These are phyloP conservation scores for Penicillium sp. DNA, from an alignment of 2,329 filamentous ascomycete genomes.

Conservation along the genomic window DNA sequence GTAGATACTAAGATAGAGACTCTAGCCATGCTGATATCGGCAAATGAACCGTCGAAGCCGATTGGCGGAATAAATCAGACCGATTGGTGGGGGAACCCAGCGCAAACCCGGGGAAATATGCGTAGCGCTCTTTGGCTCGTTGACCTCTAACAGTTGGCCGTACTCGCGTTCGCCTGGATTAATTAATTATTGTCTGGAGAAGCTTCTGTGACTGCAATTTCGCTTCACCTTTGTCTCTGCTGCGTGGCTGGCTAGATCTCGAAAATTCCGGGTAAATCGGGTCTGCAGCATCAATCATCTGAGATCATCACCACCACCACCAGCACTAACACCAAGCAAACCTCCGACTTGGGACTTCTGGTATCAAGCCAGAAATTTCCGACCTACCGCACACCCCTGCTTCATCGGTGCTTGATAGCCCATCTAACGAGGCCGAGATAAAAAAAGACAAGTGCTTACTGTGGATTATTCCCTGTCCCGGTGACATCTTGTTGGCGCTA, in stretches of 20 bases:
- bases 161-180: neutral
- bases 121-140: no score
- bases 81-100: slow-evolving; percentile 7
- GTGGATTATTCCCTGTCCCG: neutral
- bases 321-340: no score
- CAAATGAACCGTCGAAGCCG: neutral
- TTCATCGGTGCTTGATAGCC: neutral
- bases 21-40: neutral
- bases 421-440: neutral
- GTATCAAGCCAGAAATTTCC: neutral
- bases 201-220: neutral
- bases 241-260: neutral
- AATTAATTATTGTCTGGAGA: no score
- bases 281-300: neutral
- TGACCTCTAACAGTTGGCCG: neutral
- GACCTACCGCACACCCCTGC: neutral
- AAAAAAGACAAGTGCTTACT: neutral
- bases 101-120: slow-evolving; percentile 8
- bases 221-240: neutral
- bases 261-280: neutral
- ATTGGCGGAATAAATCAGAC: slow-evolving; percentile 11
- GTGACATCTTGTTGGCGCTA: neutral
- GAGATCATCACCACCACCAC: no score
- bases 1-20: neutral
- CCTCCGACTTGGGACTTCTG: neutral